phyloP scores from a whole-genome alignment of 2,329 filamentous ascomycete species.

The Exserohilum rostratum region DNA sequence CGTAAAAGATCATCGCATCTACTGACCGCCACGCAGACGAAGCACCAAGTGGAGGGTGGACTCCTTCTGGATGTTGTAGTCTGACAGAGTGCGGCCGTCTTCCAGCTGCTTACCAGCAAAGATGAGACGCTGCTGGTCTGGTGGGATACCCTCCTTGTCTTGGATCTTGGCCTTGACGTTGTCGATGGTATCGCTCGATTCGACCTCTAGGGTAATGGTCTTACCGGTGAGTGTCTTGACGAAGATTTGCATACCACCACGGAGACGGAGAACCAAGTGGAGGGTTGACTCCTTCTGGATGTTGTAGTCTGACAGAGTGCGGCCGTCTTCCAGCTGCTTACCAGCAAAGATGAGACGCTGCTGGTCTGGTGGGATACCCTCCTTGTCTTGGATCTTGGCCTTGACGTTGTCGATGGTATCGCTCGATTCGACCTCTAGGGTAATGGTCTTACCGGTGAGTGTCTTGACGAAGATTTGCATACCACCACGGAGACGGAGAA shows the following conservation, averaged over 20 bases:
- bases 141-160: slow-evolving; percentile 80
- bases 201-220: slow-evolving; percentile 91
- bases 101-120: slow-evolving; percentile 94
- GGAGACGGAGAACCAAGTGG: slow-evolving; percentile 83
- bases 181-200: slow-evolving; percentile 89
- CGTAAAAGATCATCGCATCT: slow-evolving; percentile 37
- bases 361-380: slow-evolving; percentile 94
- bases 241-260: slow-evolving; percentile 73
- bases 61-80: slow-evolving; percentile 94
- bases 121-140: slow-evolving; percentile 92
- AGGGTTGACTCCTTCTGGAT: slow-evolving; percentile 93
- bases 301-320: slow-evolving; percentile 90
- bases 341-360: slow-evolving; percentile 95
- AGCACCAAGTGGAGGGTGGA: slow-evolving; percentile 69
- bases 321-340: slow-evolving; percentile 94
- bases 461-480: slow-evolving; percentile 70
- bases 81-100: slow-evolving; percentile 85
- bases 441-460: slow-evolving; percentile 68
- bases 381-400: slow-evolving; percentile 97
- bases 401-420: slow-evolving; percentile 98
- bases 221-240: slow-evolving; percentile 73
- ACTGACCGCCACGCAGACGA: slow-evolving; percentile 63
- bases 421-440: slow-evolving; percentile 69
- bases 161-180: slow-evolving; percentile 93
- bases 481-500: slow-evolving; percentile 72